phyloP scores from a whole-genome alignment of 352 stramenopile species.

The Phytophthora capsici region DNA sequence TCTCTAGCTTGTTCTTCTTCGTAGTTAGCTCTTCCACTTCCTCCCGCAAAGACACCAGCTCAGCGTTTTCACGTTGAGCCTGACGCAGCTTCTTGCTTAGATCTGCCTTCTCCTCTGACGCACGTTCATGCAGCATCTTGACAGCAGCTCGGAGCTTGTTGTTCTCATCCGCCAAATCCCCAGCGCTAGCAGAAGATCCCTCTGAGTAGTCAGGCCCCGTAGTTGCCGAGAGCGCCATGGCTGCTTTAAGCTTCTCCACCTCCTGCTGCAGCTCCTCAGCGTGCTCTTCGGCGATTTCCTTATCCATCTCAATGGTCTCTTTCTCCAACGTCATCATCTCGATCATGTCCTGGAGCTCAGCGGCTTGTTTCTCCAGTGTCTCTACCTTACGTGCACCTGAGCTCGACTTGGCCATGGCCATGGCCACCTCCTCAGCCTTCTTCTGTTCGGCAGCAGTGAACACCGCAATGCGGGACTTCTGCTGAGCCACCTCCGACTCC shows the following conservation, averaged over 20 bases:
- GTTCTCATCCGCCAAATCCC: conserved; percentile 80
- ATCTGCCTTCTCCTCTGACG: conserved; percentile 80
- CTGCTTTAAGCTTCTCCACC: conserved; percentile 77
- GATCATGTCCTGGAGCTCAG: conserved; percentile 82
- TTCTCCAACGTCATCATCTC: conserved; percentile 89
- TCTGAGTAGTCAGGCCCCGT: conserved; percentile 51
- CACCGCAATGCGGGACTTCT: conserved; percentile 67
- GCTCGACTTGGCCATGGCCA: conserved; percentile 73
- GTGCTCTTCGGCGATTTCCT: conserved; percentile 87
- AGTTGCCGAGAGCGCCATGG: conserved; percentile 54
- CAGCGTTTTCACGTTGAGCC: conserved; percentile 71
- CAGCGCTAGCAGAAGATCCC: conserved; percentile 22
- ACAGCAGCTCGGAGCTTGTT: conserved; percentile 81
- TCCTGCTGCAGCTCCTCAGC: conserved; percentile 77
- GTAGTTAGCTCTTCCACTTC: conserved; percentile 74
- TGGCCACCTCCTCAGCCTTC: conserved; percentile 78
- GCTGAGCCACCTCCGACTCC: conserved; percentile 71
- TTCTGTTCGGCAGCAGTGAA: conserved; percentile 79
- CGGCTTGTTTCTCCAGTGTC: conserved; percentile 63
- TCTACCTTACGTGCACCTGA: conserved; percentile 76
- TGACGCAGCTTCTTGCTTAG: conserved; percentile 83
- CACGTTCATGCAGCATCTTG: conserved; percentile 85
- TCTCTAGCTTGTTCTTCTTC: conserved; percentile 63
- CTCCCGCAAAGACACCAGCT: conserved; percentile 66
- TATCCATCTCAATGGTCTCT: conserved; percentile 89